phyloP scores from a whole-genome alignment of 139 green algal genomes.

The Haematococcus sp. region DNA sequence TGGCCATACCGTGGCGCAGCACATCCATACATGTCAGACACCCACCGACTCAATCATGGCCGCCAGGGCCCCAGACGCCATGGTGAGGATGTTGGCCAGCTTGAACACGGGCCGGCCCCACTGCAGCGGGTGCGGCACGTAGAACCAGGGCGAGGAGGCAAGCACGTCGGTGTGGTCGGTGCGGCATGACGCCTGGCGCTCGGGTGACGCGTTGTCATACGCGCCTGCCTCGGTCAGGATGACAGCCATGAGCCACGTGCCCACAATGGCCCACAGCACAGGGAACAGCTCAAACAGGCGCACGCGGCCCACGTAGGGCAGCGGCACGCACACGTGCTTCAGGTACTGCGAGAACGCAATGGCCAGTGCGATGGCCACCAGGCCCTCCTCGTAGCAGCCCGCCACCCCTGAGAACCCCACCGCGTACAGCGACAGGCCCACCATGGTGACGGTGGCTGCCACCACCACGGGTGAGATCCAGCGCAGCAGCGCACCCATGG shows the following conservation, averaged over 20 bases:
- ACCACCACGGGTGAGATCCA: slow-evolving; percentile 50
- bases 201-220: slow-evolving; percentile 37
- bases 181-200: slow-evolving; percentile 23
- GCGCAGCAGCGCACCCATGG: slow-evolving; percentile 35
- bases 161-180: slow-evolving; percentile 37
- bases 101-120: slow-evolving; percentile 58
- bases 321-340: neutral
- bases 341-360: slow-evolving; percentile 61
- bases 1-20: too few species aligned
- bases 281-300: slow-evolving; percentile 49
- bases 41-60: slow-evolving; percentile 63
- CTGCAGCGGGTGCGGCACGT: slow-evolving; percentile 37
- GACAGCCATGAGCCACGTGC: slow-evolving; percentile 25
- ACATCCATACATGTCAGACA: too few species aligned
- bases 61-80: slow-evolving; percentile 57
- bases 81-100: slow-evolving; percentile 40
- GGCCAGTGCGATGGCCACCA: slow-evolving; percentile 47
- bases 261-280: slow-evolving; percentile 26
- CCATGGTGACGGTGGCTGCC: slow-evolving; percentile 22
- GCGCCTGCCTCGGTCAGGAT: slow-evolving; percentile 47
- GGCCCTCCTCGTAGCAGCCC: slow-evolving; percentile 56
- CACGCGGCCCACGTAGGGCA: slow-evolving; percentile 21
- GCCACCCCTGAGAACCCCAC: slow-evolving; percentile 43
- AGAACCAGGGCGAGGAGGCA: slow-evolving; percentile 52
- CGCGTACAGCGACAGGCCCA: slow-evolving; percentile 38